Evolutionary conservation across 139 green algal genomes (phyloP).

Genomic region (Chlorella sp.): DNA sequence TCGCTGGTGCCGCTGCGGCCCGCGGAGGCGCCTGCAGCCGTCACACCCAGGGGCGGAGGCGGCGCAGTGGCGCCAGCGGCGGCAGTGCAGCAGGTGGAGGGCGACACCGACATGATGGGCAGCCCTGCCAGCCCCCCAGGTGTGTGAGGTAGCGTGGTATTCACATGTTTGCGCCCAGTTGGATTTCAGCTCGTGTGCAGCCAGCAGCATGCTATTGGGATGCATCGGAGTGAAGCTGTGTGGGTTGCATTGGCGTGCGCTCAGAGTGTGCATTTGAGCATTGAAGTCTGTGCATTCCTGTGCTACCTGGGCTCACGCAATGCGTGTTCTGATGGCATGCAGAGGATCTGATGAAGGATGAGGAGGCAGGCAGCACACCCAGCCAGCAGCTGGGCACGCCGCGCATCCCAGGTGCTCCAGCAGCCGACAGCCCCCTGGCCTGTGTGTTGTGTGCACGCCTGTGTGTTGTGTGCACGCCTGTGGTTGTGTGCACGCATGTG

Average conservation of each 20-base stretch:
- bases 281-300: too few species aligned
- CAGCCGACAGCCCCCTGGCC: neutral
- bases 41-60: neutral
- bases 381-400: conserved; percentile 15
- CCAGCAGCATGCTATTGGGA: neutral
- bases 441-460: neutral
- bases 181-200: too few species aligned
- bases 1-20: conserved; percentile 16
- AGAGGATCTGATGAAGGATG: neutral
- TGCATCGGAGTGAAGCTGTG: too few species aligned
- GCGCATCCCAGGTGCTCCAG: neutral
- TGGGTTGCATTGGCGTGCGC: too few species aligned
- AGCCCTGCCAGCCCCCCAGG: neutral
- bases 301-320: too few species aligned
- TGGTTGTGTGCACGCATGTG: neutral
- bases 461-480: neutral
- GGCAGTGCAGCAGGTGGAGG: neutral
- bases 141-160: neutral
- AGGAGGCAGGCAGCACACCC: conserved; percentile 3
- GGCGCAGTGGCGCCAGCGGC: neutral
- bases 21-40: neutral
- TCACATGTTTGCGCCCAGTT: too few species aligned
- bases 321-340: neutral
- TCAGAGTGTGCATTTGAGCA: too few species aligned
- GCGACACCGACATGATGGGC: neutral